Evolutionary conservation across 495 filamentous ascomycete species (phyloP), one percentile per base, ranked within the genome.

Genomic region (Penicillium samsonianum): DNA sequence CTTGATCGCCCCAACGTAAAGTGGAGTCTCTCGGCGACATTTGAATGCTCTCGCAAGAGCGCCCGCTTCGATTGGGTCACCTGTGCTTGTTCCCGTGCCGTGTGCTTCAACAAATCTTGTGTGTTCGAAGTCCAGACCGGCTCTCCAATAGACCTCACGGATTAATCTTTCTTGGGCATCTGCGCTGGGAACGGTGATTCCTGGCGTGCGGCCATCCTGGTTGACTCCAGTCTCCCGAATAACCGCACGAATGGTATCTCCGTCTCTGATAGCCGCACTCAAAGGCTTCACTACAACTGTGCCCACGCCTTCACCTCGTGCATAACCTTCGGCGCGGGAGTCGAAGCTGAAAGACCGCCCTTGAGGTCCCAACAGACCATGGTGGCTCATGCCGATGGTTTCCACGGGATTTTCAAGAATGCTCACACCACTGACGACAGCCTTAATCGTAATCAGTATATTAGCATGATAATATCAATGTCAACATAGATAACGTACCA

Each of bases 141-240:
- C 75, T 35, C 59, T 58, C 4, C 23, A n/a, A 42, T 80, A 81
- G 1, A 75, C 70, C 25, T 74, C 65, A 0, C 70, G 62, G 10
- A 83, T 81, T 1, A 83, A 54, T n/a, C 49, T 51, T 44, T 63
- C 67, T 58, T 80, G 78, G 4, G 70, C 73, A 14, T 67, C 54
- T 9, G 45, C 45, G 48, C 65, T 81, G 1, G 79, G 79, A 7
- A 72, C 62, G 0, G 73, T 75, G 44, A 80, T 75, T 6, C 74
- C 75, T 11, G 54, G 44, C 11, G 77, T 81, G 7, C 74, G 79
- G 10, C 84, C 84, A 68, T 88, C 84, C 56, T 85, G 70, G 22
- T 77, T 76, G 22, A 64, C 59, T 2, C 60, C 67, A 0, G 65
- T 65, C 19, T 68, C 63, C 12, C 68, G 65, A 40, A 73, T 69